These are phyloP conservation scores for Lonicera japonica DNA, from an alignment of 129 eudicot species.

Conservation along the genomic window DNA sequence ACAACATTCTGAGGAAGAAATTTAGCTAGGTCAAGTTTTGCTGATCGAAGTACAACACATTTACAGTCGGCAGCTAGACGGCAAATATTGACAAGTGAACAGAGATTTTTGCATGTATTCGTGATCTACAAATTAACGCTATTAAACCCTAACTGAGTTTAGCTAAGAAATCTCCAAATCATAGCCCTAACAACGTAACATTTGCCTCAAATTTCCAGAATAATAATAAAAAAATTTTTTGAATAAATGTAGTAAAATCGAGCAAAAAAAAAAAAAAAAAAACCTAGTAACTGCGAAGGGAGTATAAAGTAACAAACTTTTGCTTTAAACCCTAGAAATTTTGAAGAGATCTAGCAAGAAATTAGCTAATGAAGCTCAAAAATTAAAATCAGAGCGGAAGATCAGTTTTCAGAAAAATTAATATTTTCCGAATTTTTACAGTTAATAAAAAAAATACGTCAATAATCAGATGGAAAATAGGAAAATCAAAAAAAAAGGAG, in stretches of 20 bases:
- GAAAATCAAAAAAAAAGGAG: slow-evolving; percentile 7
- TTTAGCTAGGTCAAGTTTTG: too few species aligned
- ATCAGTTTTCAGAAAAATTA: slow-evolving; percentile 8
- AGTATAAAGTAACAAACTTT: neutral
- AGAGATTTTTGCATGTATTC: too few species aligned
- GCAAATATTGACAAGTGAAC: too few species aligned
- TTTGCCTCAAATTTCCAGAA: neutral
- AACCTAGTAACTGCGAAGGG: neutral
- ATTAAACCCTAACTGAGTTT: slow-evolving; percentile 3
- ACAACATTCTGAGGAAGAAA: neutral
- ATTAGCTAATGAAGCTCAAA: neutral
- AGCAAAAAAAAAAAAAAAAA: neutral
- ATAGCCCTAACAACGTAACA: neutral
- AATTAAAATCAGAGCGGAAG: neutral
- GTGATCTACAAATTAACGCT: neutral
- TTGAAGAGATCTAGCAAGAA: slow-evolving; percentile 19
- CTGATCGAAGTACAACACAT: too few species aligned
- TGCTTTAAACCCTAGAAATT: slow-evolving; percentile 15
- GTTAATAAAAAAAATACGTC: slow-evolving; percentile 1
- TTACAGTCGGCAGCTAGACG: too few species aligned
- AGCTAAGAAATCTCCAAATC: neutral
- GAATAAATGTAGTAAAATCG: too few species aligned
- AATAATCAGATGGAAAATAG: slow-evolving; percentile 1
- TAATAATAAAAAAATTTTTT: too few species aligned
- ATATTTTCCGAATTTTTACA: slow-evolving; percentile 17